phyloP scores from a whole-genome alignment of 257 asterid species.

The Solanum lignicaule region DNA sequence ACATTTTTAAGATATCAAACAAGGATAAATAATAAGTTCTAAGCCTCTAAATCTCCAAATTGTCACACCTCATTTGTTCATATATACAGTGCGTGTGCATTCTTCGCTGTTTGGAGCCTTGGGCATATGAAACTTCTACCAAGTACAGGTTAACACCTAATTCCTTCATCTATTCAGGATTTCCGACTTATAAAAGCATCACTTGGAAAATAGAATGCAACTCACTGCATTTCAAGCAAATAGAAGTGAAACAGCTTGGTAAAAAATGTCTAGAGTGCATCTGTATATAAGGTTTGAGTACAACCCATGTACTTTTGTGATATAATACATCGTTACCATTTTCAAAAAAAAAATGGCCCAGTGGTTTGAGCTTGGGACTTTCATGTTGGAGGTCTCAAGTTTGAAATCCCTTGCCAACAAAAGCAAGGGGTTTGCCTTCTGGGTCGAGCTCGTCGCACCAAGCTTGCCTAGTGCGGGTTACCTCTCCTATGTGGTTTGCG shows the following conservation, averaged over 20 bases:
- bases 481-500: too few species aligned
- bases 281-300: too few species aligned
- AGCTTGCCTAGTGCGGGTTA: too few species aligned
- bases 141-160: not conserved
- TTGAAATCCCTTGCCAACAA: too few species aligned
- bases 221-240: not conserved
- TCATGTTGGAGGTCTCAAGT: too few species aligned
- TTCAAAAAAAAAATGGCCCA: too few species aligned
- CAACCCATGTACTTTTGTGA: too few species aligned
- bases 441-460: too few species aligned
- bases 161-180: not conserved
- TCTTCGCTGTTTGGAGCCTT: not conserved
- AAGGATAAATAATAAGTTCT: not conserved
- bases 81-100: not conserved
- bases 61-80: not conserved
- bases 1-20: not conserved
- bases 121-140: not conserved
- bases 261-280: too few species aligned
- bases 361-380: too few species aligned
- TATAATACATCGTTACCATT: too few species aligned
- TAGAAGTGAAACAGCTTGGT: not conserved
- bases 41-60: not conserved
- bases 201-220: not conserved
- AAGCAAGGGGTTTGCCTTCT: too few species aligned
- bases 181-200: not conserved